Conservation (phyloP, 768 basidiomycete species). For the Lactarius pseudohatsudake region DNA sequence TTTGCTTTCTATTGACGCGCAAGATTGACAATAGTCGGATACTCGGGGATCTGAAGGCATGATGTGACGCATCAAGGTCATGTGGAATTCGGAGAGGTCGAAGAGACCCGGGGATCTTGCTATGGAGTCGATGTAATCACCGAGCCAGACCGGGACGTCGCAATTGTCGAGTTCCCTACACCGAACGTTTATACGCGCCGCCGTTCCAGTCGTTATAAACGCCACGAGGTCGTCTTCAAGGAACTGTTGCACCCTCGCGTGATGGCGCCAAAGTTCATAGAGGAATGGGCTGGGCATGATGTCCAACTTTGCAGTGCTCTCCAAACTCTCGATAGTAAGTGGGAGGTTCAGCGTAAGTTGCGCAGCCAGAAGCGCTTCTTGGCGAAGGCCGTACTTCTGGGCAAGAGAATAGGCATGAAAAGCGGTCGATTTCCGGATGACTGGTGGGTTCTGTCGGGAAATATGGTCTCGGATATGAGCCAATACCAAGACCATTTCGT, state of each 20-base stretch:
- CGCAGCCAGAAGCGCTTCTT: constrained; percentile 13
- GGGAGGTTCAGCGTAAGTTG: constrained; percentile 3
- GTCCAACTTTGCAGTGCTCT: constrained; percentile 5
- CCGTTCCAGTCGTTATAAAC: neutral
- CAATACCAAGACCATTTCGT: constrained; percentile 1
- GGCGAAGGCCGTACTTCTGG: constrained; percentile 10
- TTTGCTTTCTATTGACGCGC: constrained; percentile 3
- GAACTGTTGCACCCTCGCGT: constrained; percentile 1
- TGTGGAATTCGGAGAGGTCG: constrained; percentile 13
- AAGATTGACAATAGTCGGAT: constrained; percentile 6
- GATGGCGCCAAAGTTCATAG: constrained; percentile 17
- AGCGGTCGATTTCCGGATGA: constrained; percentile 14
- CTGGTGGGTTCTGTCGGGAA: constrained; percentile 4
- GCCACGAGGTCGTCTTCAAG: neutral
- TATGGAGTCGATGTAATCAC: constrained; percentile 6
- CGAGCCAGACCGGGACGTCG: constrained; percentile 14
- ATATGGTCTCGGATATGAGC: constrained; percentile 13
- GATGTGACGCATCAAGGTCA: constrained; percentile 9
- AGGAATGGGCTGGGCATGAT: constrained; percentile 8
- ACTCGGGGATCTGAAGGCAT: neutral
- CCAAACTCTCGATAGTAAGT: constrained; percentile 9
- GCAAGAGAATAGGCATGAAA: constrained; percentile 13
- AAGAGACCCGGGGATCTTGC: neutral
- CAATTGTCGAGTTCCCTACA: constrained; percentile 6
- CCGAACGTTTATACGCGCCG: constrained; percentile 6